phyloP scores from a whole-genome alignment of 805 yeast species.

The Saturnispora kantuleensis region DNA sequence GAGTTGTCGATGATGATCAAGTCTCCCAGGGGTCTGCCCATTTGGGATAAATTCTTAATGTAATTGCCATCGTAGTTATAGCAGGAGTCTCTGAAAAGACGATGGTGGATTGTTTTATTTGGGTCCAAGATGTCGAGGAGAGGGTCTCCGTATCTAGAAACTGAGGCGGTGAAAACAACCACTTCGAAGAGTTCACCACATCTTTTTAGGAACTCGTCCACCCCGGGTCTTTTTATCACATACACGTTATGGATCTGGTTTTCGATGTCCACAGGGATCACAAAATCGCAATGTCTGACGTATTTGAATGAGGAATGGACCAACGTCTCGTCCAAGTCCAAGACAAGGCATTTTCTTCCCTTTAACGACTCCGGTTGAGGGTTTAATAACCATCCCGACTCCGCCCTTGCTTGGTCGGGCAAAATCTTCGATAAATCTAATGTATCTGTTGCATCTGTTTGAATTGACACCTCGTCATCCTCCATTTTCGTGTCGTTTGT shows the following conservation, averaged over 20 bases:
- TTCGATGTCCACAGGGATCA: conserved; percentile 95
- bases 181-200: conserved; percentile 89
- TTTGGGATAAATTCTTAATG: conserved; percentile 85
- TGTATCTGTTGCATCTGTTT: conserved; percentile 27
- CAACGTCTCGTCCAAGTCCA: conserved; percentile 91
- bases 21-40: conserved; percentile 84
- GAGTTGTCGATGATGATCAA: conserved; percentile 91
- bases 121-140: conserved; percentile 78
- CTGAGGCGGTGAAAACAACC: conserved; percentile 95
- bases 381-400: conserved; percentile 58
- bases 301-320: conserved; percentile 94
- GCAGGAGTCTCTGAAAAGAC: conserved; percentile 91
- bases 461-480: conserved; percentile 23
- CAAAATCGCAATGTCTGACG: conserved; percentile 88
- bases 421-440: conserved; percentile 57
- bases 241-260: conserved; percentile 87
- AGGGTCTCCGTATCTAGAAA: conserved; percentile 93
- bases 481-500: conserved; percentile 7
- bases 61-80: conserved; percentile 89
- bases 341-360: conserved; percentile 73
- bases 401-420: conserved; percentile 60
- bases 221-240: conserved; percentile 96
- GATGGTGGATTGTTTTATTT: conserved; percentile 70
- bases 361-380: conserved; percentile 39
- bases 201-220: conserved; percentile 76